Base-by-base conservation (phyloP, 2,329 filamentous ascomycete genomes). In the Xylariaceae sp. region DNA sequence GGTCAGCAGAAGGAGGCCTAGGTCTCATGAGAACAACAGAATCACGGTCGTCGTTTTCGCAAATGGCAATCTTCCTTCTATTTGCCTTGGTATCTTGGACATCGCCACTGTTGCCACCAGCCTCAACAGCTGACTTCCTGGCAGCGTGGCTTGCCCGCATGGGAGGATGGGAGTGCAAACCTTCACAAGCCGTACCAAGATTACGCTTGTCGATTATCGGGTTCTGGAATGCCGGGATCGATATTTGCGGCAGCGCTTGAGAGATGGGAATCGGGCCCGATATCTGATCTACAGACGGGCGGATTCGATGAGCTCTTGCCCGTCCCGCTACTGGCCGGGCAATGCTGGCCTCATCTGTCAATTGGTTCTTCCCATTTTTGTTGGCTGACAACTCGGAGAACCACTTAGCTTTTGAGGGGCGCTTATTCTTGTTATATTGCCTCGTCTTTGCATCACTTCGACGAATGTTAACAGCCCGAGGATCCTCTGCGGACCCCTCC, bases 161-260 rank as follows among this genome's bases (percentile, higher is more conserved):
- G 8, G 65, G 63, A 9, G 68, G 64, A 42, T 70, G 62, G 11
- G 68, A 70, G n/a, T 60, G 54, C 2, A 70, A 55, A 4, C 67
- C 67, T 10, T 70, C 66, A 2, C 60, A n/a, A 30, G 30, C 39
- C 1, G 39, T 50, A 7, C 66, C 65, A 4, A 68, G 60, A 18
- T 63, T 62, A 17, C 51, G 55, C 9, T n/a, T 30, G 9, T 61
- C 37, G 13, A 64, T 45, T 4, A 10, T 44, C 13, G 30, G 23
- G 23, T 48, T 23, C 10, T 58, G 5, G 37, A 42, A 42, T 10
- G 37, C 9, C 37, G 37, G 9, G 9, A 10, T 9, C 9, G 37
- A 42, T 10, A 42, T 9, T 61, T 9, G 60, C 11, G 15, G n/a
- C 7, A 11, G 2, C 30, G 9, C 35, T 51, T 45, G 37, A 52